phyloP scores from a whole-genome alignment of 2,329 filamentous ascomycete genomes.

The Hypoxylon sp. region DNA sequence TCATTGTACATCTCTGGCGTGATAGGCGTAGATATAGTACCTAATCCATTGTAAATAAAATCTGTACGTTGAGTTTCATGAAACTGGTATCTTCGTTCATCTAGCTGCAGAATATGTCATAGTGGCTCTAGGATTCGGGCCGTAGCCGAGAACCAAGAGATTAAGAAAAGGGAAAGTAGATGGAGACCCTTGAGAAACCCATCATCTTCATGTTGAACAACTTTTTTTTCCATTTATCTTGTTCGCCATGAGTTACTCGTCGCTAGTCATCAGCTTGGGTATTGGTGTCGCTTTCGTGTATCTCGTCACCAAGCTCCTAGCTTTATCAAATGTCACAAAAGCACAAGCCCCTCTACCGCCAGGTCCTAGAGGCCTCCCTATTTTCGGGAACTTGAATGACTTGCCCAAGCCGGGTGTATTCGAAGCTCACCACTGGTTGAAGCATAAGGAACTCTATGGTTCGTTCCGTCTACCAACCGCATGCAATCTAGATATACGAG shows the following conservation, averaged over 20 bases:
- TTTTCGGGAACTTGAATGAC: constrained; percentile 67
- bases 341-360: constrained; percentile 59
- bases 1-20: not conserved
- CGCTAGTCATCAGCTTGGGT: constrained; percentile 21
- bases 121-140: constrained; percentile 2
- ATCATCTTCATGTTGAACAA: not conserved
- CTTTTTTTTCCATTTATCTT: not conserved
- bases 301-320: constrained; percentile 13
- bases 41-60: not conserved
- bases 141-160: not conserved
- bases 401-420: constrained; percentile 58
- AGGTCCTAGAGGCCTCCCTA: constrained; percentile 63
- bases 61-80: not conserved
- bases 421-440: constrained; percentile 60
- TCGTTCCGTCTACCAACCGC: not conserved
- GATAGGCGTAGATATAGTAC: not conserved
- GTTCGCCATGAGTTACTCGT: constrained; percentile 18
- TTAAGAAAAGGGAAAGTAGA: not conserved
- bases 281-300: constrained; percentile 26
- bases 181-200: not conserved
- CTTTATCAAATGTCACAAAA: constrained; percentile 4
- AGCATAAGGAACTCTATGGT: constrained; percentile 59
- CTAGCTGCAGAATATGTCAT: not conserved
- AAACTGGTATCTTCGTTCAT: constrained; percentile 1
- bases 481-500: not conserved